Base-by-base conservation (phyloP, 2,329 filamentous ascomycete species). In the Arthrobotrys sinensis region DNA sequence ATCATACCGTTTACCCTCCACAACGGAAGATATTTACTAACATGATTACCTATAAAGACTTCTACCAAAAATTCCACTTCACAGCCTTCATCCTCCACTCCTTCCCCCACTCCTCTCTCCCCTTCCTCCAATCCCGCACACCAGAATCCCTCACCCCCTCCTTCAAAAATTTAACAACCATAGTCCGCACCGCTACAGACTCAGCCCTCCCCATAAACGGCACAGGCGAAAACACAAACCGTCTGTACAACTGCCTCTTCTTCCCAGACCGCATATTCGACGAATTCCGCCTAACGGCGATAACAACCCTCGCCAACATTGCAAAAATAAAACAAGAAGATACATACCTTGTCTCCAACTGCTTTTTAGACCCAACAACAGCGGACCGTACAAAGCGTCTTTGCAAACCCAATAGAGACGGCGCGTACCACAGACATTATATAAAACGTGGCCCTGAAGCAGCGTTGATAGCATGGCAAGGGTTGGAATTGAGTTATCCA, bases 31-130 rank as follows among this genome's bases (percentile, higher is more conserved):
- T 38, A 19, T 19, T 38, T 34, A 46, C 43, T 66, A 52, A 50
- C 34, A 40, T 3, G 2, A 19, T 14, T 55, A 14, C 14, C 21
- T 45, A 16, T 45, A 68, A 45, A 43, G 52, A 69, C 65, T 46
- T 69, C 36, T 53, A 60, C n/a, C 50, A 69, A 24, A 60, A 60
- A 43, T 60, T 60, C 52, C 65, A 69, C 40, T 69, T 69, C 40
- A 36, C 55, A 21, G 65, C 65, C 50, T 69, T 69, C 65, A 21
- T 69, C 19, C 43, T 69, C 45, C 46, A 6, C 24, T 53, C 52
- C 24, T 69, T 69, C 46, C 65, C 65, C 14, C 38, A 60, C 50
- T 19, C 52, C 24, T 57, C 65, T 21, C 52, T 46, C 50, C 45
- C 65, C 21, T 36, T 53, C 48, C 16, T 53, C 32, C 21, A 46